These are phyloP conservation scores for Boeremia exigua DNA, from an alignment of 2,329 filamentous ascomycete genomes.

Conservation along the genomic window DNA sequence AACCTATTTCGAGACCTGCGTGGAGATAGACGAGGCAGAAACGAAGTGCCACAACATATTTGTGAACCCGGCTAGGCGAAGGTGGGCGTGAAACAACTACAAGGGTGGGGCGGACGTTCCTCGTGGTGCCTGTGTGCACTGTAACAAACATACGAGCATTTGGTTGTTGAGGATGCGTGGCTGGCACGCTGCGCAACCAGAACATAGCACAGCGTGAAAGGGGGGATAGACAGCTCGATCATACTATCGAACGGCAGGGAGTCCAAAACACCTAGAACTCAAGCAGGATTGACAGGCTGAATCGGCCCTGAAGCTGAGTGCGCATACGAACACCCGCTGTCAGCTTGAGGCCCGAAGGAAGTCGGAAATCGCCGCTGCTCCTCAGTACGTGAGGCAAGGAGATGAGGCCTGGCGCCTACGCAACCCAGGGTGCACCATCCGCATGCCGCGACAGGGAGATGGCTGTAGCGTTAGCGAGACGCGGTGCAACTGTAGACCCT, in stretches of 20 bases:
- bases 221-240: background rate
- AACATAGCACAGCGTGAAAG: background rate
- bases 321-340: background rate
- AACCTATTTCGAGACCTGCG: constrained; percentile 37
- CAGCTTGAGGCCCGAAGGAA: background rate
- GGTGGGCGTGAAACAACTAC: constrained; percentile 3
- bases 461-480: constrained; percentile 9
- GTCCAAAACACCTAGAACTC: background rate
- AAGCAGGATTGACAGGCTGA: background rate
- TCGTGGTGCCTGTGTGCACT: constrained; percentile 14
- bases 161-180: constrained; percentile 21
- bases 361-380: constrained; percentile 5
- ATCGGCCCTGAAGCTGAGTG: background rate
- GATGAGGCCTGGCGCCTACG: background rate
- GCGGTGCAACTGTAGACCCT: constrained; percentile 10
- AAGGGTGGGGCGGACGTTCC: constrained; percentile 14
- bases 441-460: constrained; percentile 15
- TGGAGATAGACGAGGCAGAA: constrained; percentile 24
- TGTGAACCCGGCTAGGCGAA: constrained; percentile 11
- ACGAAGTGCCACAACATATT: constrained; percentile 25
- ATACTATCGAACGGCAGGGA: too few relatives aligned
- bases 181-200: constrained; percentile 26
- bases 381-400: constrained; percentile 1
- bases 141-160: background rate
- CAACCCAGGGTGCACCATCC: constrained; percentile 2